Conservation (phyloP, 371 early-diverging fungal genomes). For the Coemansia sp. region DNA sequence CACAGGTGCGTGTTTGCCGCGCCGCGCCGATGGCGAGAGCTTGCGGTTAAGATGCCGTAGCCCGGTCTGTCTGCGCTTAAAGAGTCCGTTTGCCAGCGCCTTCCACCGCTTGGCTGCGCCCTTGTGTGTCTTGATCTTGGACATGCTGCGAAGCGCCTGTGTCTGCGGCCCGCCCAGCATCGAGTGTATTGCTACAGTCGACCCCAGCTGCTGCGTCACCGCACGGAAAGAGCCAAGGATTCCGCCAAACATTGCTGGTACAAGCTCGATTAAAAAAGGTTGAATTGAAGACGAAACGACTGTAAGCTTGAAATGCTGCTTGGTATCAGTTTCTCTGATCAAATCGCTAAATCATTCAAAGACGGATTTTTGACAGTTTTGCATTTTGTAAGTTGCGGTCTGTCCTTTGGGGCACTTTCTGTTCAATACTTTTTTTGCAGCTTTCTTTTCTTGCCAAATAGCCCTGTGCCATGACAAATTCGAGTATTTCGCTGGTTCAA, state of each 20-base stretch:
- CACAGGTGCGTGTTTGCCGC: conserved; percentile 46
- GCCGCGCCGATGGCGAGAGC: conserved; percentile 33
- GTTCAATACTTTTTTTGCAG: neutral
- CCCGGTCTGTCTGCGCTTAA: conserved; percentile 38
- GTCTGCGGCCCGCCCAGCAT: conserved; percentile 36
- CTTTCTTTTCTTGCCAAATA: neutral
- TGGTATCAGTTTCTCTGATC: neutral
- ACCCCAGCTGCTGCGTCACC: conserved; percentile 15
- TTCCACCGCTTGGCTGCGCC: conserved; percentile 48
- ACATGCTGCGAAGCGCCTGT: conserved; percentile 40
- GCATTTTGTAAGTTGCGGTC: too few relatives aligned
- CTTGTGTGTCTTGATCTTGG: conserved; percentile 51
- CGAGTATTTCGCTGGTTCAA: conserved; percentile 23
- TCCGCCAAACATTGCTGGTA: conserved; percentile 19
- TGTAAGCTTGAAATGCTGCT: too few relatives aligned
- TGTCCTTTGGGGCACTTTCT: neutral
- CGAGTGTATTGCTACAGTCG: conserved; percentile 1
- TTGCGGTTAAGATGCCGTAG: conserved; percentile 42
- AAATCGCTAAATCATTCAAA: neutral
- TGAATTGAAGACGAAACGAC: too few relatives aligned
- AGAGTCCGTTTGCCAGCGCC: conserved; percentile 37
- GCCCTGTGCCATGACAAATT: conserved; percentile 6
- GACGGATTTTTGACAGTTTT: neutral
- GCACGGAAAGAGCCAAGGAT: conserved; percentile 17
- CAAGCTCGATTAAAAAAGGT: neutral